phyloP scores from a whole-genome alignment of 23 red algal genomes.

The Agarophyton chilense region DNA sequence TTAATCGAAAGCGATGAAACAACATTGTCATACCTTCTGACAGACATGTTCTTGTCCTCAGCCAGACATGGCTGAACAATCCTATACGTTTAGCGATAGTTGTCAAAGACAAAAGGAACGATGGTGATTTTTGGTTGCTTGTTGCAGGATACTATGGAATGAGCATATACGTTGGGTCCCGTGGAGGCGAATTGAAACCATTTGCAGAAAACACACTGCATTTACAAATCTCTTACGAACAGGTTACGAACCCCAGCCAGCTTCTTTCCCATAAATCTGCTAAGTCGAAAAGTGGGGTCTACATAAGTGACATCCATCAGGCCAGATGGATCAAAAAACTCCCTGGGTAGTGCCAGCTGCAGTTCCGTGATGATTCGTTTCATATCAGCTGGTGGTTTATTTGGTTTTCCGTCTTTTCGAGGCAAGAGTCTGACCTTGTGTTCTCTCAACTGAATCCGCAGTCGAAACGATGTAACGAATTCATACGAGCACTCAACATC shows the following conservation, averaged over 20 bases:
- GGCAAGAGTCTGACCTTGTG: slow-evolving; percentile 9
- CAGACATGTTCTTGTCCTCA: too few species aligned
- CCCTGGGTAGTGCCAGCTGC: slow-evolving; percentile 35
- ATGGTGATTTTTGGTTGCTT: too few species aligned
- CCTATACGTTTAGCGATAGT: too few species aligned
- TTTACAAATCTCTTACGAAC: not conserved
- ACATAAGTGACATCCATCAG: slow-evolving; percentile 45
- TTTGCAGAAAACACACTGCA: too few species aligned
- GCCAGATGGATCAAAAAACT: slow-evolving; percentile 60
- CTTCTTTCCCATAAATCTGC: slow-evolving; percentile 45
- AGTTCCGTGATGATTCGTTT: not conserved
- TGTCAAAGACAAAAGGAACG: too few species aligned
- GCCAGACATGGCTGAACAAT: too few species aligned
- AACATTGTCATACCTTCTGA: too few species aligned
- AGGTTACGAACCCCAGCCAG: slow-evolving; percentile 64
- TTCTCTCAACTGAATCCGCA: not conserved
- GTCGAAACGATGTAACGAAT: slow-evolving; percentile 4
- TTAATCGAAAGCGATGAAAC: too few species aligned
- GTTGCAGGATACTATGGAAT: too few species aligned
- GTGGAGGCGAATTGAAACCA: too few species aligned
- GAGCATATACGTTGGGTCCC: too few species aligned
- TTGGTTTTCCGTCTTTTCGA: not conserved
- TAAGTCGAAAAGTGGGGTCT: slow-evolving; percentile 52
- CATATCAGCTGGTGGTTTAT: slow-evolving; percentile 25
- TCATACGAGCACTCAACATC: slow-evolving; percentile 9